Conservation (phyloP, 768 basidiomycete genomes). For the Kwoniella mangroviensis region DNA sequence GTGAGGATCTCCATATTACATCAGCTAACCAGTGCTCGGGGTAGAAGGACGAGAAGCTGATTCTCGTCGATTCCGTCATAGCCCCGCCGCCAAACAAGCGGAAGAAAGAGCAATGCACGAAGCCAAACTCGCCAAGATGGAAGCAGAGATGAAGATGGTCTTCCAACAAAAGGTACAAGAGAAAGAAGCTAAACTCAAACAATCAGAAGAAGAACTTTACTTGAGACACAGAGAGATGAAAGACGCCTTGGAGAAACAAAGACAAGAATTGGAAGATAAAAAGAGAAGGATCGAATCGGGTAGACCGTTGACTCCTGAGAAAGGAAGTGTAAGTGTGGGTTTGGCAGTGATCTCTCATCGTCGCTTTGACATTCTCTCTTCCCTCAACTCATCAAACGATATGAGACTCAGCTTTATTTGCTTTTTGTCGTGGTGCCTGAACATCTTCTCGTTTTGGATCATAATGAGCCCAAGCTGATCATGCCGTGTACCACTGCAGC, state of each 20-base stretch:
- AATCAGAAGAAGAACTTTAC: slow-evolving; percentile 98
- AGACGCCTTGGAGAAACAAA: slow-evolving; percentile 96
- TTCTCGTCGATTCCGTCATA: slow-evolving; percentile 52
- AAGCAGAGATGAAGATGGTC: slow-evolving; percentile 99
- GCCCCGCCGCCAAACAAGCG: slow-evolving; percentile 92
- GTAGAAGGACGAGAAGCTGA: background rate
- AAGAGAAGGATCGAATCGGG: slow-evolving; percentile 94
- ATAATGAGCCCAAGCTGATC: slow-evolving; percentile 7
- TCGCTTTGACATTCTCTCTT: background rate
- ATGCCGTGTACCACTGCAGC: slow-evolving; percentile 15
- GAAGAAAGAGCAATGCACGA: slow-evolving; percentile 97
- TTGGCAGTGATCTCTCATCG: background rate
- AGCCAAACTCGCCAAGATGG: slow-evolving; percentile 77
- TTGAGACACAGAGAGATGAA: slow-evolving; percentile 99
- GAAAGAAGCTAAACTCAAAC: slow-evolving; percentile 98
- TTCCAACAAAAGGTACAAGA: slow-evolving; percentile 99
- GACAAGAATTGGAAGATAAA: slow-evolving; percentile 94
- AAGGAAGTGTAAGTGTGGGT: slow-evolving; percentile 70
- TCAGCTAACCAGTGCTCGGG: background rate
- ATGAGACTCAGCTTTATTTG: too few relatives aligned
- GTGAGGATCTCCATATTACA: slow-evolving; percentile 63
- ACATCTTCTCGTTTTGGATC: background rate
- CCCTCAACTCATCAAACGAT: background rate
- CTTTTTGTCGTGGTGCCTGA: too few relatives aligned
- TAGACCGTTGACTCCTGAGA: slow-evolving; percentile 92